Evolutionary conservation across 257 asterid genomes (phyloP).

Genomic region (Ophiorrhiza pumila): DNA sequence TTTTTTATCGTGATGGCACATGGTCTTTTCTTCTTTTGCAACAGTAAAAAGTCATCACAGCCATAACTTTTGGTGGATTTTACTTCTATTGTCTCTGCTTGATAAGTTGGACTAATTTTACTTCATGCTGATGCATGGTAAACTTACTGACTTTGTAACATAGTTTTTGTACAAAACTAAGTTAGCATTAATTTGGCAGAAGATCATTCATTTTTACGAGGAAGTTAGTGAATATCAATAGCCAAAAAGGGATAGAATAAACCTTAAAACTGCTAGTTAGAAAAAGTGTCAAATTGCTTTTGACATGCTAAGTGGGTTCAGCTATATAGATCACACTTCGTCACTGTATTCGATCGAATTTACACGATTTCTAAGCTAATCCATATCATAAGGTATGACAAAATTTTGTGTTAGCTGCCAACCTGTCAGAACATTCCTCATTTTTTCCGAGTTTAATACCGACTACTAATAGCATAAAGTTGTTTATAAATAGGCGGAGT

Average conservation of each 20-base stretch:
- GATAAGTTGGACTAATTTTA: not conserved
- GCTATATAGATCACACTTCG: too few species aligned
- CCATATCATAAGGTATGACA: too few species aligned
- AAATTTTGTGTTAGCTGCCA: too few species aligned
- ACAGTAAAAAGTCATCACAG: not conserved
- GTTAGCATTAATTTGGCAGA: not conserved
- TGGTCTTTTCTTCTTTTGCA: not conserved
- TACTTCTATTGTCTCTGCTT: too few species aligned
- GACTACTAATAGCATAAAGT: too few species aligned
- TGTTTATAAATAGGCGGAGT: too few species aligned
- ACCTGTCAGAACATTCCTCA: too few species aligned
- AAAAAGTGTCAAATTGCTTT: not conserved
- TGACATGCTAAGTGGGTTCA: too few species aligned
- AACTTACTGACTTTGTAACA: not conserved
- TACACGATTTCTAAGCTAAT: too few species aligned
- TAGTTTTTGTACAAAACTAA: not conserved
- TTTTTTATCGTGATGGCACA: not conserved
- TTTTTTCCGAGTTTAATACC: too few species aligned
- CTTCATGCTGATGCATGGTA: too few species aligned
- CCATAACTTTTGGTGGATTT: not conserved
- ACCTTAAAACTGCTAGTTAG: not conserved
- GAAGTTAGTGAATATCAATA: not conserved
- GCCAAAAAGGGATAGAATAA: not conserved
- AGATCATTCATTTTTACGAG: not conserved
- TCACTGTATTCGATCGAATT: too few species aligned